phyloP scores from a whole-genome alignment of 1,284 basidiomycete genomes.

The Cutaneotrichosporon sp. region DNA sequence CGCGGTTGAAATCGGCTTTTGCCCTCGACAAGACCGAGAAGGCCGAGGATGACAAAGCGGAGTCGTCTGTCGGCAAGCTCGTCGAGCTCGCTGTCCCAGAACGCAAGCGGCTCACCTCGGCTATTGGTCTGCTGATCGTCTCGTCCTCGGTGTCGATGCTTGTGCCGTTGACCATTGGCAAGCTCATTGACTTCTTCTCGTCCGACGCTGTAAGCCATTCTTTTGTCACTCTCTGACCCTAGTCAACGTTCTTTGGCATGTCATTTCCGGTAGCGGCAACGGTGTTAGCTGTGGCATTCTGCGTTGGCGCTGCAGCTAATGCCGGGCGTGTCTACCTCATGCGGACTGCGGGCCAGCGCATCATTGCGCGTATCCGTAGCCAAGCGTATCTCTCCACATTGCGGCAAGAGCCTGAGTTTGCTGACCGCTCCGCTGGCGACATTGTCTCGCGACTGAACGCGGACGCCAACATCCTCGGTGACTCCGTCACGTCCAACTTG shows the following conservation, averaged over 20 bases:
- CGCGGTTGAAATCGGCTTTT: background rate
- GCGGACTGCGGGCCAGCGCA: slow-evolving; percentile 82
- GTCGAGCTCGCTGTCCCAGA: slow-evolving; percentile 72
- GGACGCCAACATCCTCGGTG: slow-evolving; percentile 91
- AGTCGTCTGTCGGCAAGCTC: slow-evolving; percentile 59
- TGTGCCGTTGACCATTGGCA: slow-evolving; percentile 83
- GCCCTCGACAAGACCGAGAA: slow-evolving; percentile 4
- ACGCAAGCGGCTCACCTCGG: slow-evolving; percentile 63
- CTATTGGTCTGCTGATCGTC: slow-evolving; percentile 56
- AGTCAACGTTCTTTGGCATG: slow-evolving; percentile 72
- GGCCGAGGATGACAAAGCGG: background rate
- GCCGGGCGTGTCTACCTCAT: slow-evolving; percentile 67
- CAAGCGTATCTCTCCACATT: slow-evolving; percentile 75
- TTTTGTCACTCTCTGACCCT: slow-evolving; percentile 5
- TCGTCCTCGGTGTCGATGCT: slow-evolving; percentile 71
- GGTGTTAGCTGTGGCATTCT: slow-evolving; percentile 72
- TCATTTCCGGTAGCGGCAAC: slow-evolving; percentile 75
- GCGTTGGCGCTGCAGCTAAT: slow-evolving; percentile 80
- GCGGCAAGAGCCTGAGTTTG: slow-evolving; percentile 84
- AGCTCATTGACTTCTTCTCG: slow-evolving; percentile 87
- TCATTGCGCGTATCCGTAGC: slow-evolving; percentile 82
- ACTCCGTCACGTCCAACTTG: slow-evolving; percentile 85
- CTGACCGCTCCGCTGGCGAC: slow-evolving; percentile 90
- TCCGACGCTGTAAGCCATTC: slow-evolving; percentile 58
- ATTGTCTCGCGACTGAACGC: slow-evolving; percentile 85